Evolutionary conservation across 768 basidiomycete genomes (phyloP).

Genomic region (Glaciozyma antarctica): DNA sequence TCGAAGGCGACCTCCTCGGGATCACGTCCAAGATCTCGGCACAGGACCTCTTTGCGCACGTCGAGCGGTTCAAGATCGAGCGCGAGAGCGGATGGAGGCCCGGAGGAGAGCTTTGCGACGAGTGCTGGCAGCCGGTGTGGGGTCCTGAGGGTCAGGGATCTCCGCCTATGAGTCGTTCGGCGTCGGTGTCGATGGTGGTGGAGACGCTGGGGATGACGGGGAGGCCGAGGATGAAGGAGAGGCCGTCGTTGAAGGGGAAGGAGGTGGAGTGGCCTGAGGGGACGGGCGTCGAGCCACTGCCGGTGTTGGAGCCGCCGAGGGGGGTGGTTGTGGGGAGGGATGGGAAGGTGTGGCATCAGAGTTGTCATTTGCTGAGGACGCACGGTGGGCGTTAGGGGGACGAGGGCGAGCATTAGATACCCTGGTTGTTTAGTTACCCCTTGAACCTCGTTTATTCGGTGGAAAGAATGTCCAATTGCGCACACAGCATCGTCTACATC

Average conservation of each 20-base stretch:
- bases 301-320: background rate
- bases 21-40: conserved; percentile 75
- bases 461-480: no score
- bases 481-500: no score
- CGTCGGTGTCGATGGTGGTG: conserved; percentile 20
- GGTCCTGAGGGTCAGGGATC: conserved; percentile 12
- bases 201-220: conserved; percentile 25
- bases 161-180: conserved; percentile 25
- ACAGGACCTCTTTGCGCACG: conserved; percentile 66
- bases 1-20: conserved; percentile 77
- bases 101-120: conserved; percentile 18
- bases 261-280: conserved; percentile 30
- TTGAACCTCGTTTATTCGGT: no score
- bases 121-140: conserved; percentile 32
- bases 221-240: conserved; percentile 24
- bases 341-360: conserved; percentile 19
- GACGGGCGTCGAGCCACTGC: background rate
- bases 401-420: no score
- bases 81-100: conserved; percentile 38
- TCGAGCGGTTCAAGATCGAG: conserved; percentile 48
- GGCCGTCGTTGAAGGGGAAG: conserved; percentile 31
- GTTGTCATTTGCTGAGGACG: background rate
- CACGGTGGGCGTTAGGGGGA: no score
- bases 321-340: conserved; percentile 24
- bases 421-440: no score